Conservation (phyloP, 2,329 filamentous ascomycete genomes). For the Cytospora schulzeri region DNA sequence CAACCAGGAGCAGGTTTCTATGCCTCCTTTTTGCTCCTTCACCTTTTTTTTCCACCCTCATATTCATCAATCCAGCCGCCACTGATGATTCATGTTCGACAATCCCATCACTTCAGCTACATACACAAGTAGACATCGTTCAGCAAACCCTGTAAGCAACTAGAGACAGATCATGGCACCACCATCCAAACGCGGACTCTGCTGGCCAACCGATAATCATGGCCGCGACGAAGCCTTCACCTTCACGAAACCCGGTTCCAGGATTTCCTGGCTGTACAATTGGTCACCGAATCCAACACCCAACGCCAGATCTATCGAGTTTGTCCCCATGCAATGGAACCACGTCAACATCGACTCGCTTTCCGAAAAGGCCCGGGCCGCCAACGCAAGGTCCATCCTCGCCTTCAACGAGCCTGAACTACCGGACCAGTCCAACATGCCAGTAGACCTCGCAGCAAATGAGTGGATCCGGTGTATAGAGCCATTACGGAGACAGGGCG, state of each 20-base stretch:
- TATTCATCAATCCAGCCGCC: not conserved
- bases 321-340: conserved; percentile 34
- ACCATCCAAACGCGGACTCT: conserved; percentile 31
- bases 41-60: not conserved
- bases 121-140: not conserved
- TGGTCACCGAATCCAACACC: conserved; percentile 31
- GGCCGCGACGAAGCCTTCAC: conserved; percentile 32
- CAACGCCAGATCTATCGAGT: conserved; percentile 23
- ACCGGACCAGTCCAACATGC: conserved; percentile 31
- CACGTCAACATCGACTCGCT: conserved; percentile 31
- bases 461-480: conserved; percentile 31
- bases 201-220: conserved; percentile 30
- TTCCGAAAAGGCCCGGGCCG: conserved; percentile 12
- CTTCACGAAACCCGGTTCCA: conserved; percentile 34
- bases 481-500: conserved; percentile 23
- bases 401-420: conserved; percentile 34
- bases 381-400: conserved; percentile 17
- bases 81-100: not conserved
- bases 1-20: not conserved
- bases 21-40: no score
- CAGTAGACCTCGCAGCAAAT: conserved; percentile 27
- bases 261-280: conserved; percentile 32
- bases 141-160: not conserved
- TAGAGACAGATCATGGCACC: not conserved
- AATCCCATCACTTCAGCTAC: not conserved